Evolutionary conservation across 2,329 filamentous ascomycete species (phyloP).

Genomic region (Calonectria henricotiae): DNA sequence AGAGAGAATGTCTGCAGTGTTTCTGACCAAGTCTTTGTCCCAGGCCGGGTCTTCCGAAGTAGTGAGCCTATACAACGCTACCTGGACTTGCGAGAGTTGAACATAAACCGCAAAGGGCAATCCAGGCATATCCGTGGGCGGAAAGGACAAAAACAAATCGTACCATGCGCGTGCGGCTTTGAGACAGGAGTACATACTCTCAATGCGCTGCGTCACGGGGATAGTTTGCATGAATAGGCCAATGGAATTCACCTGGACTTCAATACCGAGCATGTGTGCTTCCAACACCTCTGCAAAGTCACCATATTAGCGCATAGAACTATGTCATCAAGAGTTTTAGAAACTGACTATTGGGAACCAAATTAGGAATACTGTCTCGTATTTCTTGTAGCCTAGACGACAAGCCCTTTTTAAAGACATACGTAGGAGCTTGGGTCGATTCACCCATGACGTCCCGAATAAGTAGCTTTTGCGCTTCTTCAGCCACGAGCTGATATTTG

Average conservation of each 20-base stretch:
- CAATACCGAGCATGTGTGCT: constrained; percentile 53
- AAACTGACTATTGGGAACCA: constrained; percentile 53
- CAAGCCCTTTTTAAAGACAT: constrained; percentile 56
- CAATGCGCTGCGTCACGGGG: constrained; percentile 55
- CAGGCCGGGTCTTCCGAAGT: constrained; percentile 61
- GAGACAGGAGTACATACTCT: constrained; percentile 59
- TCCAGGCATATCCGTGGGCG: constrained; percentile 52
- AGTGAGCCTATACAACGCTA: constrained; percentile 60
- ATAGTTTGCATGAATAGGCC: constrained; percentile 56
- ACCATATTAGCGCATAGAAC: constrained; percentile 28
- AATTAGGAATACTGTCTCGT: constrained; percentile 44
- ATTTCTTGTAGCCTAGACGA: constrained; percentile 53
- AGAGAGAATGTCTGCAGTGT: constrained; percentile 57
- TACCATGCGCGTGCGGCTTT: constrained; percentile 58
- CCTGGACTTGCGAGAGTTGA: constrained; percentile 58
- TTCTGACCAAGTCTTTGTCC: constrained; percentile 59
- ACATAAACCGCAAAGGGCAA: constrained; percentile 57
- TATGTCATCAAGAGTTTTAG: no score
- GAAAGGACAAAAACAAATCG: constrained; percentile 57
- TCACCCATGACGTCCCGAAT: constrained; percentile 54
- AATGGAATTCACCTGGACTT: constrained; percentile 56
- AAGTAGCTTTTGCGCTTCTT: constrained; percentile 58
- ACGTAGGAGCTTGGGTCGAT: constrained; percentile 52
- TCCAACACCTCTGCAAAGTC: constrained; percentile 52
- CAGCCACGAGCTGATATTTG: constrained; percentile 60